Evolutionary conservation across 2,329 filamentous ascomycete species (phyloP), one percentile per base, ranked within the genome.

Genomic region (Monilinia vaccinii-corymbosi): DNA sequence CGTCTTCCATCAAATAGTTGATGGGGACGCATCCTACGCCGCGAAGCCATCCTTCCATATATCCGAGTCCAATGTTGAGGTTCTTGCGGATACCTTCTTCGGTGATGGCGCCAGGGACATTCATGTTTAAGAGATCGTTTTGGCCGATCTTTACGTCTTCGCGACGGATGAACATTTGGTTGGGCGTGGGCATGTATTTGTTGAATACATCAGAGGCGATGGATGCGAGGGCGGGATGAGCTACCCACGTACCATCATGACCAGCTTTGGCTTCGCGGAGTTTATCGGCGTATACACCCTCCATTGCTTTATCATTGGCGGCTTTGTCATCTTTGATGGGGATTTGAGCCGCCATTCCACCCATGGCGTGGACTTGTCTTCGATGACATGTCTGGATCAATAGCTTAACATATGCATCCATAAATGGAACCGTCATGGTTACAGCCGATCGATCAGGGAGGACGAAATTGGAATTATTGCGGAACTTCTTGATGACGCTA

Each of bases 401-500:
- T 45, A 97, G 85, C 77, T 94, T 95, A 71, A 97, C 90, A 71
- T 99, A 99, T 52, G 94, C 85, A 68, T 97, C 83, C 94, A 99
- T 97, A 78, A 99, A 99, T 14, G 94, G 94, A 1, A 93, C 88
- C 14, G 92, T 97, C 94, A 99, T 97, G 68, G 94, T 99, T 59
- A 99, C 91, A 63, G 84, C 81, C 59, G 87, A 87, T 63, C 94
- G 89, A 75, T 99, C 93, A 32, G 94, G 94, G 23, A 99, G 86
- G 60, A 97, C 85, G 73, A 97, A 97, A 77, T 87, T 86, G 70
- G 89, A 81, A 80, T 97, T 94, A 71, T 96, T 85, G 73, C 94
- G 90, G 88, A 97, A 96, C 77, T 96, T 96, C 84, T 99, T 99
- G 81, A 99, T 97, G 72, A 93, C 91, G 75, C 88, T 94, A 82